These are phyloP conservation scores for Dittrichia graveolens DNA, from an alignment of 129 eudicot species.

Conservation along the genomic window DNA sequence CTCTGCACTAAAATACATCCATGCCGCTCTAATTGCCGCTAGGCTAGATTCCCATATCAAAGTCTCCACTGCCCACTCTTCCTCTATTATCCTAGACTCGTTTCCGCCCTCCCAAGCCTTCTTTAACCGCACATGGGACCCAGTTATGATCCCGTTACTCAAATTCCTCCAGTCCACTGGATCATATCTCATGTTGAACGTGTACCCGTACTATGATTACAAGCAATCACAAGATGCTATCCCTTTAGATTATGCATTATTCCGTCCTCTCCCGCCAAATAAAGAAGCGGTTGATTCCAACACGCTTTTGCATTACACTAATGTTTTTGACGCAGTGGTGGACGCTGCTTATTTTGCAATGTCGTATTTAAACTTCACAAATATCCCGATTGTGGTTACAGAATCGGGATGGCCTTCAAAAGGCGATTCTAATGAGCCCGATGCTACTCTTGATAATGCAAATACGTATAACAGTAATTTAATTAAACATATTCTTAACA, in stretches of 20 bases:
- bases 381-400: constrained; percentile 69
- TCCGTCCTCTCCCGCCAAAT: constrained; percentile 70
- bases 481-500: constrained; percentile 63
- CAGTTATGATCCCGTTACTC: constrained; percentile 65
- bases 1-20: constrained; percentile 67
- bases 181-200: constrained; percentile 69
- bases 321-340: constrained; percentile 78
- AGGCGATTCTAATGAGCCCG: constrained; percentile 72
- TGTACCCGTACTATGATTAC: constrained; percentile 81
- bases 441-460: constrained; percentile 76
- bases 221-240: constrained; percentile 74
- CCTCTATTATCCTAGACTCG: constrained; percentile 76
- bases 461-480: constrained; percentile 82
- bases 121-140: constrained; percentile 69
- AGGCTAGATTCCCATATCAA: constrained; percentile 64
- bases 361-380: constrained; percentile 73
- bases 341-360: constrained; percentile 95
- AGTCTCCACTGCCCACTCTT: constrained; percentile 75
- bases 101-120: constrained; percentile 93
- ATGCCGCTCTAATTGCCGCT: constrained; percentile 81
- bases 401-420: constrained; percentile 94
- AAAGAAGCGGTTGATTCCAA: constrained; percentile 87
- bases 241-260: constrained; percentile 82
- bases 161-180: constrained; percentile 64
- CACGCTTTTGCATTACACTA: constrained; percentile 75